Evolutionary conservation across 2,329 filamentous ascomycete species (phyloP), one percentile per base, ranked within the genome.

Genomic region (Thermomyces lanuginosus): DNA sequence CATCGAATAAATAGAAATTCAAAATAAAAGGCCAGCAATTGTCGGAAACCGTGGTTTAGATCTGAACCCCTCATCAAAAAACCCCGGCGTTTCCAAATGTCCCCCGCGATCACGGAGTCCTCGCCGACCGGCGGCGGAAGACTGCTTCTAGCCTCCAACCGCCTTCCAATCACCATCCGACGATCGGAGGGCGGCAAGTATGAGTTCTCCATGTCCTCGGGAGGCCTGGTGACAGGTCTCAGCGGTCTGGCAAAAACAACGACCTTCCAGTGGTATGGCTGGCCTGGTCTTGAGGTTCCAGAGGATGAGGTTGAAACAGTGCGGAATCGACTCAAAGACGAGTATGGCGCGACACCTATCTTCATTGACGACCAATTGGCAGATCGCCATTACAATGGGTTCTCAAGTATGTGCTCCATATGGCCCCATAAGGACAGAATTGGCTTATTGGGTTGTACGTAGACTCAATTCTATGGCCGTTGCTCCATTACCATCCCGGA

Each of bases 401-500:
- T 93, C 54, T 83, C 82, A 23, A 93, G 80, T 89, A 64, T 46
- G 75, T 40, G 14, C 18, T 16, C 24, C 6, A 6, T 16, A 14
- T 9, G 8, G 19, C 16, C 12, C n/a, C 13, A 4, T 18, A 11
- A 14, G 14, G 11, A 25, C 10, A 11, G n/a, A 19, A 22, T 15
- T 16, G 26, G 18, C 20, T 26, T 20, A 24, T 21, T 10, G n/a
- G n/a, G n/a, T 19, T 9, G n/a, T 9, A 9, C 15, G 21, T 23
- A 86, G 82, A 98, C 56, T 91, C 82, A 5, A 95, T 95, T 51
- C 74, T 98, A 34, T 98, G 89, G 89, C 89, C 89, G 2, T 72
- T 98, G 20, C 92, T 98, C 63, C 89, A 95, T 61, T 95, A 95
- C 59, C 89, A 98, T 55, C 86, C 89, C 26, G 86, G 86, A 49